A percentile compares a stretch with the other conserved stretches of the same genome.
phyloP scores from a whole-genome alignment of 805 yeast genomes.

The Saccharomycopsis guyanensis region DNA sequence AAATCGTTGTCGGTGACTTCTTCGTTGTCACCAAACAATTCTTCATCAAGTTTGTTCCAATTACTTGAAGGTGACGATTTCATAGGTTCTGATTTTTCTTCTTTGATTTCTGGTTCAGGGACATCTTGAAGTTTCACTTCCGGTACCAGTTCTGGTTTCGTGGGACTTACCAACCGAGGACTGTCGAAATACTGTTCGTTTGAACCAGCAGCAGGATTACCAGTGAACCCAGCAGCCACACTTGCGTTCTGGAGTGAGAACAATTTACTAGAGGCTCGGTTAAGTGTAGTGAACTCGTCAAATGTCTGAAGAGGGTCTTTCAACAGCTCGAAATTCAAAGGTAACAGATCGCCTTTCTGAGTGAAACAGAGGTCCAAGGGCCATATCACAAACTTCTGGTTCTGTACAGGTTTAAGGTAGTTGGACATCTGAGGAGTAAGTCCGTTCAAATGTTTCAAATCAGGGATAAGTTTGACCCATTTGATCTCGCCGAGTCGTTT shows the following conservation, averaged over 20 bases:
- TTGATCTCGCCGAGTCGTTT: constrained; percentile 27
- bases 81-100: not conserved
- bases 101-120: not conserved
- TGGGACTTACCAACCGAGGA: not conserved
- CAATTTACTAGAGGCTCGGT: constrained; percentile 14
- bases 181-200: not conserved
- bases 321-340: constrained; percentile 10
- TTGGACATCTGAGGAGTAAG: constrained; percentile 55
- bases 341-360: constrained; percentile 35
- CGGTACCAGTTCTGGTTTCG: constrained; percentile 9
- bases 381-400: constrained; percentile 58
- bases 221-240: not conserved
- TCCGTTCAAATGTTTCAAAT: constrained; percentile 59
- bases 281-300: constrained; percentile 26
- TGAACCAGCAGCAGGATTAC: not conserved
- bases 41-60: constrained; percentile 29
- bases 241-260: not conserved
- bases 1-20: constrained; percentile 26
- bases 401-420: constrained; percentile 43
- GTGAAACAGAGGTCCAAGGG: constrained; percentile 59
- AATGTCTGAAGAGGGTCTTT: constrained; percentile 26
- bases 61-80: constrained; percentile 2
- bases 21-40: constrained; percentile 29
- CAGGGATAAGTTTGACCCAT: constrained; percentile 68
- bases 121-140: constrained; percentile 12